A percentile compares a stretch with the other conserved stretches of the same genome.
Evolutionary conservation across 768 basidiomycete genomes (phyloP).

Genomic region (Naganishia vishniacii): DNA sequence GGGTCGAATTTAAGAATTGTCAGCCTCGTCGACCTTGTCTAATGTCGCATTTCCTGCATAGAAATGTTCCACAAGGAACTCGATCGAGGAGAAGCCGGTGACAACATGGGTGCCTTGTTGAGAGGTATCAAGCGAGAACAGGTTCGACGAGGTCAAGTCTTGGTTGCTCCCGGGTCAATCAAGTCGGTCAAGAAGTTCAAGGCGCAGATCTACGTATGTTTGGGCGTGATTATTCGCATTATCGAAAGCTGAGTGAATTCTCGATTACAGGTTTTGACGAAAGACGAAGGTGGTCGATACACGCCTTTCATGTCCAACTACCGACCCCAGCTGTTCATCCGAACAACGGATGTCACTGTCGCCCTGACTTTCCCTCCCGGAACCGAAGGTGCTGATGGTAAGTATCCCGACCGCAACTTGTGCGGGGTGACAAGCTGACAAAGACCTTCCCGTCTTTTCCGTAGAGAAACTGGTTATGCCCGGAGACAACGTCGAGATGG

Average conservation of each 20-base stretch:
- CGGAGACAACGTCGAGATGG: conserved; percentile 92
- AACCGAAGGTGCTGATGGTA: conserved; percentile 71
- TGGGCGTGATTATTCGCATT: too few relatives aligned
- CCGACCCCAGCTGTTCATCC: conserved; percentile 89
- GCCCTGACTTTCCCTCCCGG: conserved; percentile 78
- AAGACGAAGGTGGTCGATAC: conserved; percentile 65
- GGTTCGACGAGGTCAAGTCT: conserved; percentile 84
- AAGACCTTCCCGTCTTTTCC: neutral
- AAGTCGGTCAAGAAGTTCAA: conserved; percentile 92
- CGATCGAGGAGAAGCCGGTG: conserved; percentile 93
- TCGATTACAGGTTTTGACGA: conserved; percentile 64
- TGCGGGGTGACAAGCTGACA: neutral
- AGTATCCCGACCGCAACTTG: conserved; percentile 60
- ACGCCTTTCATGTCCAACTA: conserved; percentile 82
- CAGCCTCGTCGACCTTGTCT: neutral
- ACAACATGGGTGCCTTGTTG: conserved; percentile 97
- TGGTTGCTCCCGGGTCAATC: conserved; percentile 81
- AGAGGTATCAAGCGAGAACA: conserved; percentile 97
- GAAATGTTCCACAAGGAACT: conserved; percentile 99
- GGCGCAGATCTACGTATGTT: conserved; percentile 71
- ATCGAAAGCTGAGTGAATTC: neutral
- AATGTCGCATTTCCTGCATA: neutral
- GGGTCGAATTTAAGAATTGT: neutral
- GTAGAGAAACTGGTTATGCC: conserved; percentile 70
- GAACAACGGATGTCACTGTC: conserved; percentile 89